These are phyloP conservation scores for Drechslerella coelobrocha DNA, from an alignment of 2,329 filamentous ascomycete species.

Conservation along the genomic window DNA sequence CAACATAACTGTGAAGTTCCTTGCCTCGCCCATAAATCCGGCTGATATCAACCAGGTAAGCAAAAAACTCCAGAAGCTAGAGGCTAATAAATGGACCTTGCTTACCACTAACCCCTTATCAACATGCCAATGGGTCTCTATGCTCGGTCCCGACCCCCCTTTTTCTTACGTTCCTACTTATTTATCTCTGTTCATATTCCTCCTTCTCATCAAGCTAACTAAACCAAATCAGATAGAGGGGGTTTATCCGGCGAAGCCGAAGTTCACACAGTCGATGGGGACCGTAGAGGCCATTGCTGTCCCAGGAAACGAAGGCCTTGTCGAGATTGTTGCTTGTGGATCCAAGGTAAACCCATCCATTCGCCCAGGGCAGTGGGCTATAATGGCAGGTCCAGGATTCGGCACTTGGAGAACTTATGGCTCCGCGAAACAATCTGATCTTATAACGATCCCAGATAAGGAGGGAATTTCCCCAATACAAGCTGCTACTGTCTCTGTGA, in stretches of 20 bases:
- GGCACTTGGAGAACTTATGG: slow-evolving; percentile 96
- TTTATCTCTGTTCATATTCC: too few relatives aligned
- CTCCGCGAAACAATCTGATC: slow-evolving; percentile 66
- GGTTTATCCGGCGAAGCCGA: slow-evolving; percentile 85
- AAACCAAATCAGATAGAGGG: slow-evolving; percentile 72
- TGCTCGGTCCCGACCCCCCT: too few relatives aligned
- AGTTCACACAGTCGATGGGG: slow-evolving; percentile 76
- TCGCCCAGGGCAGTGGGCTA: slow-evolving; percentile 86
- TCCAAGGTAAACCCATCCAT: slow-evolving; percentile 57
- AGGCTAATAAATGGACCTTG: background rate
- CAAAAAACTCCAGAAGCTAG: too few relatives aligned
- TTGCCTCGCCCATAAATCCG: slow-evolving; percentile 92
- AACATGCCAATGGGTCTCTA: background rate
- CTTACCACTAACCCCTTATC: background rate
- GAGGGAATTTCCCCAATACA: slow-evolving; percentile 76
- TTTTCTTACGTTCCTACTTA: background rate
- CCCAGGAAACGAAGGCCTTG: slow-evolving; percentile 89
- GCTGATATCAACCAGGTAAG: slow-evolving; percentile 86
- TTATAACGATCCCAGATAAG: slow-evolving; percentile 74
- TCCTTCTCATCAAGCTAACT: too few relatives aligned
- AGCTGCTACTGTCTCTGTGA: slow-evolving; percentile 86
- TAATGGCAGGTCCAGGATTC: slow-evolving; percentile 80
- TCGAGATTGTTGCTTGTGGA: slow-evolving; percentile 80
- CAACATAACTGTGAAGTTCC: slow-evolving; percentile 79
- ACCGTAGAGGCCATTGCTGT: slow-evolving; percentile 78